Evolutionary conservation across 2,329 filamentous ascomycete species (phyloP).

Genomic region (Paradendryphiella salina): DNA sequence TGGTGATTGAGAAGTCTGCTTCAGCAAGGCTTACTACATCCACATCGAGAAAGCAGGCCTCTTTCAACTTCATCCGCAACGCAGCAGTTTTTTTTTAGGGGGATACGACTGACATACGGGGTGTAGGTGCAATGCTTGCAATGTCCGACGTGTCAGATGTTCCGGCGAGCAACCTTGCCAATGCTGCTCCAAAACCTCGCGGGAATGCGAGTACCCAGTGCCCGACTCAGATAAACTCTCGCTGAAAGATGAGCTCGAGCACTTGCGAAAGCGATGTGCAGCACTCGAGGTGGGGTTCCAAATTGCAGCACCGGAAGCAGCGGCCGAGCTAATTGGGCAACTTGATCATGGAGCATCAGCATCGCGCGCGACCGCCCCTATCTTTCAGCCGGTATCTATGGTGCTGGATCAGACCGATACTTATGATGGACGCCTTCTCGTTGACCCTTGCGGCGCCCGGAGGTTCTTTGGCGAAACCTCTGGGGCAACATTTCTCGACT

Average conservation of each 20-base stretch:
- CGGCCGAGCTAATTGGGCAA: constrained; percentile 20
- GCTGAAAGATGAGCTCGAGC: constrained; percentile 29
- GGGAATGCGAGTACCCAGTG: constrained; percentile 30
- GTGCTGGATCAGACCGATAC: constrained; percentile 9
- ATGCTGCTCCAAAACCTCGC: constrained; percentile 22
- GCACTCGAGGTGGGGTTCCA: constrained; percentile 24
- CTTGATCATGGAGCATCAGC: constrained; percentile 14
- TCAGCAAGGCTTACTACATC: constrained; percentile 1
- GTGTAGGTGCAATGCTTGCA: constrained; percentile 34
- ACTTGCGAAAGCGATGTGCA: constrained; percentile 26
- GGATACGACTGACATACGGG: constrained; percentile 7
- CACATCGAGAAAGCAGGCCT: background rate
- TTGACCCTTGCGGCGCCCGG: constrained; percentile 21
- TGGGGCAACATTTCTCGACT: constrained; percentile 33
- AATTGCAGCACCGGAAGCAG: constrained; percentile 19
- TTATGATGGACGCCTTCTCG: constrained; percentile 25
- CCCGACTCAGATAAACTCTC: constrained; percentile 24
- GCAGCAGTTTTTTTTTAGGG: background rate
- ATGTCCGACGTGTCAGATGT: constrained; percentile 32
- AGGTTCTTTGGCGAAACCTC: constrained; percentile 33
- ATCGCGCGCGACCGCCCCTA: constrained; percentile 10
- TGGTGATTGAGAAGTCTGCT: background rate
- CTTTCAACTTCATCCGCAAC: background rate
- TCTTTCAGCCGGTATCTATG: constrained; percentile 11
- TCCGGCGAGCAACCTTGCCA: constrained; percentile 35